Conservation (phyloP, 192 early-diverging fungal genomes). For the Coemansia sp. region DNA sequence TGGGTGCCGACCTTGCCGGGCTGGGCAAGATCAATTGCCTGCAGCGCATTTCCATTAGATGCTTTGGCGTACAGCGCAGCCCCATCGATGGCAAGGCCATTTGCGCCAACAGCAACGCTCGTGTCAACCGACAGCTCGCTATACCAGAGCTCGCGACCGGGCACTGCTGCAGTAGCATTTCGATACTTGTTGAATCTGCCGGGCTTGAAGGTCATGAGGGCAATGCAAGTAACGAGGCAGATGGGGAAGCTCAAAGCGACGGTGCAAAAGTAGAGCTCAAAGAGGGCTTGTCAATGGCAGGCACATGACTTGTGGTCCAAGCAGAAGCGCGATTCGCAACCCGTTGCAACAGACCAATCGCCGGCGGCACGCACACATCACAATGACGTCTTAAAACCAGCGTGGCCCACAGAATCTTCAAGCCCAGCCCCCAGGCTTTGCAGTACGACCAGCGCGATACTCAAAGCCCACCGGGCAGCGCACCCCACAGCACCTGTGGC, state of each 20-base stretch:
- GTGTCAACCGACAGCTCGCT: conserved; percentile 36
- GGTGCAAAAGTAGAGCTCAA: background rate
- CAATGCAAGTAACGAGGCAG: background rate
- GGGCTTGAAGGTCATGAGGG: conserved; percentile 26
- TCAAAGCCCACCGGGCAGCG: background rate
- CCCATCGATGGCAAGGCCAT: conserved; percentile 40
- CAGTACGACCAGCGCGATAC: too few relatives aligned
- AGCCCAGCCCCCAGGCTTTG: background rate
- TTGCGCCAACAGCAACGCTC: conserved; percentile 17
- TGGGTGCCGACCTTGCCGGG: conserved; percentile 27
- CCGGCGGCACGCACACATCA: background rate
- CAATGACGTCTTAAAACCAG: conserved; percentile 3
- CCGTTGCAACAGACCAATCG: background rate
- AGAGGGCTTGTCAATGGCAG: background rate
- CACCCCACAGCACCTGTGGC: background rate
- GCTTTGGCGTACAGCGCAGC: conserved; percentile 27
- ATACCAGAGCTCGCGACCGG: conserved; percentile 43
- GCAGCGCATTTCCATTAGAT: conserved; percentile 27
- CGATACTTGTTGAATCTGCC: conserved; percentile 45
- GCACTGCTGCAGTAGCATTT: conserved; percentile 33
- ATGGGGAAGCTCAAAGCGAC: background rate
- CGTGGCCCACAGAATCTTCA: background rate
- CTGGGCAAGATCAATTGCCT: conserved; percentile 20
- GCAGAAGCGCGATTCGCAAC: background rate
- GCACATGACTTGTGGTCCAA: background rate